Conservation (phyloP, 1,284 basidiomycete genomes). For the Thecaphora frezii region DNA sequence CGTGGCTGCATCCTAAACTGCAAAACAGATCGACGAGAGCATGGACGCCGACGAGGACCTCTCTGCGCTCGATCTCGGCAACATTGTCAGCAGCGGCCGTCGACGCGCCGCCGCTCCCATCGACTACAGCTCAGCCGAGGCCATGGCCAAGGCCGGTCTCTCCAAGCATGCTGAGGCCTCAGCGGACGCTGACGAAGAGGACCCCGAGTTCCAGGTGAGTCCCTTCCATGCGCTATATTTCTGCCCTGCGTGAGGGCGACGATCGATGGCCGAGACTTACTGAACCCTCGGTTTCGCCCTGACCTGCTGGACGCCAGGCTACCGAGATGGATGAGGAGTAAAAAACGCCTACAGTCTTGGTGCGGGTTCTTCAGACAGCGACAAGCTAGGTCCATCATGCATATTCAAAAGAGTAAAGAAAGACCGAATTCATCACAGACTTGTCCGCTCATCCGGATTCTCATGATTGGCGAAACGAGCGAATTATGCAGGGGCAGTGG, state of each 20-base stretch:
- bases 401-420: too few species aligned
- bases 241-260: too few species aligned
- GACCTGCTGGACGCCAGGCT: slow-evolving; percentile 10
- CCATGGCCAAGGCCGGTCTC: slow-evolving; percentile 43
- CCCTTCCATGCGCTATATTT: too few species aligned
- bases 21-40: slow-evolving; percentile 22
- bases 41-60: slow-evolving; percentile 43
- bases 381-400: too few species aligned
- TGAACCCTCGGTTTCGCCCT: too few species aligned
- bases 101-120: slow-evolving; percentile 30
- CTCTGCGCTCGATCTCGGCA: slow-evolving; percentile 33
- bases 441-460: too few species aligned
- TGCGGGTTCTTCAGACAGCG: too few species aligned
- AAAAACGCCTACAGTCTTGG: not conserved
- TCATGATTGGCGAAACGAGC: too few species aligned
- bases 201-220: slow-evolving; percentile 40
- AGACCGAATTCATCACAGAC: too few species aligned
- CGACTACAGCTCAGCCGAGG: slow-evolving; percentile 49
- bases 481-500: too few species aligned
- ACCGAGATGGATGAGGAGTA: slow-evolving; percentile 25
- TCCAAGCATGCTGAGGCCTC: slow-evolving; percentile 10
- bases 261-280: too few species aligned
- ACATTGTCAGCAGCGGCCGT: slow-evolving; percentile 41
- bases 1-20: too few species aligned
- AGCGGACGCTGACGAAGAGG: slow-evolving; percentile 35